Evolutionary conservation across 805 yeast genomes (phyloP).

Genomic region (Starmerella gropengiesseri): DNA sequence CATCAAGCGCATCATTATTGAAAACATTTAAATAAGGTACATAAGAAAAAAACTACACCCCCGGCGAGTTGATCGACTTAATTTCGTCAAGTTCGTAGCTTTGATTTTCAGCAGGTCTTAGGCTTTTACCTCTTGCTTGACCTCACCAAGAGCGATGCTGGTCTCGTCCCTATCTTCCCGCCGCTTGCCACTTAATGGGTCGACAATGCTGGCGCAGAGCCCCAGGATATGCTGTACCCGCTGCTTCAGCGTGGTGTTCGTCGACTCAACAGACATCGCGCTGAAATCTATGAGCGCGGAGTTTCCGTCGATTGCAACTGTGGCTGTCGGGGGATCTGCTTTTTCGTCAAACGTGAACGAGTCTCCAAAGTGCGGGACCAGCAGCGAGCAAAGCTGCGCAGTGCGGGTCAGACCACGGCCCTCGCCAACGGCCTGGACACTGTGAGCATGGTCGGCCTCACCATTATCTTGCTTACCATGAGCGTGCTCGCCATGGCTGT

Average conservation of each 20-base stretch:
- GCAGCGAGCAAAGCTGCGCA: slow-evolving; percentile 47
- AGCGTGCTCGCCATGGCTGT: slow-evolving; percentile 33
- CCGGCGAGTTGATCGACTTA: not conserved
- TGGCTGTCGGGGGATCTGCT: slow-evolving; percentile 35
- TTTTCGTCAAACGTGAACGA: slow-evolving; percentile 36
- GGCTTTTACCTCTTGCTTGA: not conserved
- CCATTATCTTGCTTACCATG: slow-evolving; percentile 30
- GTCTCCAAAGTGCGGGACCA: slow-evolving; percentile 83
- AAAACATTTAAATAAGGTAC: slow-evolving; percentile 42
- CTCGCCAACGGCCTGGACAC: slow-evolving; percentile 7
- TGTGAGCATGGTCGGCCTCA: slow-evolving; percentile 21
- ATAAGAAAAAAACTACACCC: not conserved
- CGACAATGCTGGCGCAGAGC: slow-evolving; percentile 68
- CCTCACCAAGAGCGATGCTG: not conserved
- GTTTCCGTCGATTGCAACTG: slow-evolving; percentile 60
- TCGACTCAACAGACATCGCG: slow-evolving; percentile 57
- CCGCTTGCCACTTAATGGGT: slow-evolving; percentile 44
- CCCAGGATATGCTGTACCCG: slow-evolving; percentile 71
- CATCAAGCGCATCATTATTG: slow-evolving; percentile 65
- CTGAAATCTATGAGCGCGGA: slow-evolving; percentile 59
- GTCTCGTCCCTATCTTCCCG: slow-evolving; percentile 4
- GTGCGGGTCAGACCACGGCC: slow-evolving; percentile 29
- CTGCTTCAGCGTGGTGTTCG: slow-evolving; percentile 64
- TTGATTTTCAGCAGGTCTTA: not conserved
- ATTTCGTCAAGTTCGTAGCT: not conserved